Evolutionary conservation across 805 yeast genomes (phyloP).

Genomic region (Saccharomycopsis amapae): DNA sequence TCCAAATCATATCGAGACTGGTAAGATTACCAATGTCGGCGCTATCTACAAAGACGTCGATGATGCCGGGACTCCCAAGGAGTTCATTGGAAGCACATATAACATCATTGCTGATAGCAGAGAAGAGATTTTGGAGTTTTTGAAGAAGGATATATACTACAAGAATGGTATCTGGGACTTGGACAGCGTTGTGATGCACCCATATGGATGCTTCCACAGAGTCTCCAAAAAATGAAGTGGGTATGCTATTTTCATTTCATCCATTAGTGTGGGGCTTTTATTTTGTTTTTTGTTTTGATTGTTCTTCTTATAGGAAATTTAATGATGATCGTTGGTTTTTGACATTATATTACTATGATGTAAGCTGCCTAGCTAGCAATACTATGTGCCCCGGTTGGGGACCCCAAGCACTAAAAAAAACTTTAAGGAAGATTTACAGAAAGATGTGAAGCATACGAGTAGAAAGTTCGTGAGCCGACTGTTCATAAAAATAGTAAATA

Average conservation of each 20-base stretch:
- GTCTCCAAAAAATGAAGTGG: conserved; percentile 30
- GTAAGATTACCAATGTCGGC: conserved; percentile 43
- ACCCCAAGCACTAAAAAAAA: too few species aligned
- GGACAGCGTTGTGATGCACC: conserved; percentile 51
- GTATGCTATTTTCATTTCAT: background rate
- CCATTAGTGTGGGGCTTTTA: background rate
- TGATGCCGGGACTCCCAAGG: conserved; percentile 33
- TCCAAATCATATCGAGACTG: conserved; percentile 36
- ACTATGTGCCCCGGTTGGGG: too few species aligned
- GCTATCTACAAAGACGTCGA: conserved; percentile 44
- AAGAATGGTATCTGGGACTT: conserved; percentile 72
- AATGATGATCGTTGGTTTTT: too few species aligned
- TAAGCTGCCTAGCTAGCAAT: too few species aligned
- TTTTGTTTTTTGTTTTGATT: background rate
- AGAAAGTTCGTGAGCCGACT: too few species aligned
- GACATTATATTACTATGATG: too few species aligned
- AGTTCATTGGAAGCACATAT: conserved; percentile 63
- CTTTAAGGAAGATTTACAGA: too few species aligned
- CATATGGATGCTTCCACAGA: conserved; percentile 43
- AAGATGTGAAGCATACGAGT: too few species aligned
- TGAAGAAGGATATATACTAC: conserved; percentile 57
- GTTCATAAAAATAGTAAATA: too few species aligned
- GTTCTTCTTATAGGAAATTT: background rate
- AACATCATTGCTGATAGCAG: conserved; percentile 57
- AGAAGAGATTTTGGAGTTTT: conserved; percentile 57